Evolutionary conservation across 139 green algal species (phyloP), one percentile per base, ranked within the genome.

Genomic region (Coccomyxa sp.): DNA sequence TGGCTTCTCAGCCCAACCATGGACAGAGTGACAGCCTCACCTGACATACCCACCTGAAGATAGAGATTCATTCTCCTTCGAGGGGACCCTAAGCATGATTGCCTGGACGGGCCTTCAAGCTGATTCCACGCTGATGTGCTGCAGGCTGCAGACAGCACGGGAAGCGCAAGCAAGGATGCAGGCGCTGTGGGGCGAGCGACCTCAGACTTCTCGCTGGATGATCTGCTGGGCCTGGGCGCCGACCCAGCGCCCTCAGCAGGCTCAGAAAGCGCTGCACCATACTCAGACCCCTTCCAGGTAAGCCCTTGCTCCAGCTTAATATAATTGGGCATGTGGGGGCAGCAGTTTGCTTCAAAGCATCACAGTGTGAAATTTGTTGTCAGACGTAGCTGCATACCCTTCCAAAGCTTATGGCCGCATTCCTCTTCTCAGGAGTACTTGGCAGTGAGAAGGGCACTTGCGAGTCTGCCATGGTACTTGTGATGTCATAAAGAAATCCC

Each of bases 121-220:
- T n/a, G n/a, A n/a, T n/a, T n/a, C n/a, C n/a, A n/a, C n/a, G n/a
- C n/a, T n/a, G n/a, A n/a, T n/a, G n/a, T n/a, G n/a, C n/a, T n/a
- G n/a, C n/a, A n/a, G n/a, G n/a, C n/a, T n/a, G n/a, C n/a, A n/a
- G n/a, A n/a, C n/a, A n/a, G n/a, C n/a, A n/a, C n/a, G n/a, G n/a
- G n/a, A n/a, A n/a, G n/a, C n/a, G n/a, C n/a, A n/a, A 74, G 34
- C 34, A 10, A 27, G 69, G 69, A 31, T 29, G 29, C 69, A 40
- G 69, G 34, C 69, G 34, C 33, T 40, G 33, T 6, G 41, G 5
- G 16, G 34, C 6, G 1, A 50, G 34, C 69, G 34, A 74, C 34
- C 24, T 40, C 69, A 18, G 69, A 40, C 69, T 74, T 74, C 69
- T 39, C 29, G 33, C 14, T 74, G 69, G 69, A 74, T 74, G 69